Conservation (phyloP, 169 alveolate species). For the Plasmodium coatneyi region DNA sequence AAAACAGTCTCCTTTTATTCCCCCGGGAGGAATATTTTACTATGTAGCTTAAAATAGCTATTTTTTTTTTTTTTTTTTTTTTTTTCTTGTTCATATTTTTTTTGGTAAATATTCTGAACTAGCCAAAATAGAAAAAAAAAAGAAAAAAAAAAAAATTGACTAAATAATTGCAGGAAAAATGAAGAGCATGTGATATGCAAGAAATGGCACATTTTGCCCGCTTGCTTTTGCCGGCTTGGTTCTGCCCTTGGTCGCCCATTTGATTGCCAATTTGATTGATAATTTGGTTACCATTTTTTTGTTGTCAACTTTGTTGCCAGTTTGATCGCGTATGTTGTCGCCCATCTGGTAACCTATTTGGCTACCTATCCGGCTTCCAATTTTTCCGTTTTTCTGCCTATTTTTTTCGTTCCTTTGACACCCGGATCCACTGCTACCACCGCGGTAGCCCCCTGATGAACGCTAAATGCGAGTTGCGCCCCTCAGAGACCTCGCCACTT, state of each 20-base stretch:
- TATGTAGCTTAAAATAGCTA: not conserved
- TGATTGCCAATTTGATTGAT: not conserved
- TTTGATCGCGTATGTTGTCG: not conserved
- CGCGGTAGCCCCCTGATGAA: not conserved
- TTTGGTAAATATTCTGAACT: not conserved
- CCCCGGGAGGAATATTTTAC: not conserved
- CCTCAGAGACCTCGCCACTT: not conserved
- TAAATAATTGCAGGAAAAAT: not conserved
- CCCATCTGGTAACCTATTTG: not conserved
- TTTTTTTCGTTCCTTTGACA: not conserved
- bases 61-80: too few species aligned
- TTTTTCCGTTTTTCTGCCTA: not conserved
- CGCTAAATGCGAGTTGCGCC: constrained; percentile 30
- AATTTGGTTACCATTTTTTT: not conserved
- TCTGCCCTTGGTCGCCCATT: not conserved
- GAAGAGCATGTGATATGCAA: not conserved
- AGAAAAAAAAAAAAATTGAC: not conserved
- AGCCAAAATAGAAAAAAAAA: not conserved
- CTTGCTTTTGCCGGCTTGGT: not conserved
- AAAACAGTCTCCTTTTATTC: not conserved
- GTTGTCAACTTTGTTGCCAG: not conserved
- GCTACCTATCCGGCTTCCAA: not conserved
- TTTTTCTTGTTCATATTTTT: not conserved
- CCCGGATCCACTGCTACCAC: not conserved
- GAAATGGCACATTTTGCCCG: not conserved